Percentiles rank a stretch among this genome's conserved stretches.
Evolutionary conservation across 805 yeast species (phyloP).

Genomic region (Blastobotrys muscicola): DNA sequence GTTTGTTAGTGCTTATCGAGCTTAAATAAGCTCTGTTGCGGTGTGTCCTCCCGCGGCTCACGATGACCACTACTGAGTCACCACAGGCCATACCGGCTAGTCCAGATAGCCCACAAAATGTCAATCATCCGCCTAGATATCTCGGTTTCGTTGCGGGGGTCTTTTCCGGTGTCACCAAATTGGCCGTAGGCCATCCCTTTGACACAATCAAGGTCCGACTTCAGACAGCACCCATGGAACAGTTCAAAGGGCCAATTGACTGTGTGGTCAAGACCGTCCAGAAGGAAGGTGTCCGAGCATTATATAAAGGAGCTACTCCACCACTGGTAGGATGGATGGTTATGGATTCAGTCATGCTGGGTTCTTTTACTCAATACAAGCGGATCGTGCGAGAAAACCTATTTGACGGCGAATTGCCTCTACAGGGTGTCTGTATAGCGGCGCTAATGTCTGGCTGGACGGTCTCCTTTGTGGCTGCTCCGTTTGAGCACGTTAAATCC

Average conservation of each 20-base stretch:
- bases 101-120: not conserved
- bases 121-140: slow-evolving; percentile 11
- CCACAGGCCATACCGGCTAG: no score
- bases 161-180: slow-evolving; percentile 78
- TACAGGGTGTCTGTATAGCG: slow-evolving; percentile 66
- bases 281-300: slow-evolving; percentile 70
- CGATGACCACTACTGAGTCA: no score
- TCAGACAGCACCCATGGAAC: slow-evolving; percentile 61
- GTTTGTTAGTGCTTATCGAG: no score
- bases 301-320: slow-evolving; percentile 87
- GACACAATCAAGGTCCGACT: slow-evolving; percentile 83
- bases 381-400: slow-evolving; percentile 54
- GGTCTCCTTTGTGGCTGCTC: slow-evolving; percentile 92
- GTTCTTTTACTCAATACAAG: slow-evolving; percentile 72
- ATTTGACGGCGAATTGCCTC: slow-evolving; percentile 56
- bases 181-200: slow-evolving; percentile 88
- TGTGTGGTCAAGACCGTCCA: slow-evolving; percentile 62
- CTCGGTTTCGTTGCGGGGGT: slow-evolving; percentile 80
- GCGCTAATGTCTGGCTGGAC: slow-evolving; percentile 81
- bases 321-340: slow-evolving; percentile 89
- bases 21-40: no score
- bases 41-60: no score
- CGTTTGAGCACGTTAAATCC: slow-evolving; percentile 83
- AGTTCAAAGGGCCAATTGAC: slow-evolving; percentile 75
- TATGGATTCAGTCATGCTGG: slow-evolving; percentile 88